A percentile compares a stretch with the other conserved stretches of the same genome.
Evolutionary conservation across 768 basidiomycete genomes (phyloP).

Genomic region (Leccinum ochraceum): DNA sequence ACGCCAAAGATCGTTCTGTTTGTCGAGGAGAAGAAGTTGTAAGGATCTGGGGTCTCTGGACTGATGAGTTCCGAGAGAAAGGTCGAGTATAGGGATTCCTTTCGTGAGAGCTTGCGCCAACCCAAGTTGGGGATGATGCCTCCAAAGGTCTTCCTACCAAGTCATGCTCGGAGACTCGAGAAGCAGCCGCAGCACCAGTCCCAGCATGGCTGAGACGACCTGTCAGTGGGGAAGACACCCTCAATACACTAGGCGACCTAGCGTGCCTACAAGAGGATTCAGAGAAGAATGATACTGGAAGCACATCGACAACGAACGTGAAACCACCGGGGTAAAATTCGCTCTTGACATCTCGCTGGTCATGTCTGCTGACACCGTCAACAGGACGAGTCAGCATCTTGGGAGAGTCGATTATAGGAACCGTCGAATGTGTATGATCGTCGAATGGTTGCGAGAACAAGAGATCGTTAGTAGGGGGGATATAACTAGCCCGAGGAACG

Average conservation of each 20-base stretch:
- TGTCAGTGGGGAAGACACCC: constrained; percentile 16
- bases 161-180: background rate
- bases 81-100: constrained; percentile 11
- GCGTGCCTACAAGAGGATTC: constrained; percentile 9
- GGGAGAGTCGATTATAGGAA: background rate
- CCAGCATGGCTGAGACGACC: background rate
- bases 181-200: too few species aligned
- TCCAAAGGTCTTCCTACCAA: background rate
- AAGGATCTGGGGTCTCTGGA: background rate
- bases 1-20: background rate
- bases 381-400: background rate
- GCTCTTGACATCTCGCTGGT: constrained; percentile 6
- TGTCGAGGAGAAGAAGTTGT: background rate
- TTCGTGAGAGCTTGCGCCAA: constrained; percentile 12
- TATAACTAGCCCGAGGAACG: constrained; percentile 7
- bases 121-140: background rate
- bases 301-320: constrained; percentile 12
- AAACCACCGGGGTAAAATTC: background rate
- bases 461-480: constrained; percentile 22
- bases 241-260: background rate
- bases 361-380: background rate
- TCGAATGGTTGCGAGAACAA: constrained; percentile 14
- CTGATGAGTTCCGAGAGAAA: background rate
- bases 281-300: constrained; percentile 1
- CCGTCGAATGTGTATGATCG: background rate